Base-by-base conservation (phyloP, 1,284 basidiomycete species). In the Apiotrichum sp. region DNA sequence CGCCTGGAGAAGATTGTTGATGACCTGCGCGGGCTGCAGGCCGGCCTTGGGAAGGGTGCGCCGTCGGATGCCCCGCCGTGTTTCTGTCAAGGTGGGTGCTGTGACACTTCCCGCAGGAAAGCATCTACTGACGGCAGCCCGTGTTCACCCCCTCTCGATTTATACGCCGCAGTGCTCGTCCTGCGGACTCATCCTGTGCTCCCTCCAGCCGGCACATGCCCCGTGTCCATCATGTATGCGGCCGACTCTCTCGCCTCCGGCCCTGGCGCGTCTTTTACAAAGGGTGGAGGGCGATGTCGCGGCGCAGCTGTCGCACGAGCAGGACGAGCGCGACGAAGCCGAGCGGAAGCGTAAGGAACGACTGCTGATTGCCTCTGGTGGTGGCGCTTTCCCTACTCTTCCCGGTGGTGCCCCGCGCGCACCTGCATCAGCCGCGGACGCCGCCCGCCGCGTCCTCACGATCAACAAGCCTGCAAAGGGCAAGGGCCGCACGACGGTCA, bases 181-280 rank as follows among this genome's bases (percentile, higher is more conserved):
- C 2, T 78, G 77, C 61, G 70, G 73, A 7, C 64, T 78, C 8
- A 65, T 73, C 22, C 59, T 77, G 44, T 78, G 77, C 60, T 29
- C 52, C 5, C 52, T 77, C 32, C 77, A 78, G 43, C 58, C 65
- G 0, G 62, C 74, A 13, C 68, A 75, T 47, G 67, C 67, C 16
- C 70, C 75, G 9, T 78, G 77, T 58, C 77, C 77, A 13, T 77
- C 76, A n/a, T 78, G 77, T 57, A 41, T 56, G 0, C 58, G 57
- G 14, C 50, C 58, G 6, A 57, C 49, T 3, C 59, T 64, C 8
- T 61, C 66, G 4, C 66, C 73, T 8, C 62, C 71, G 13, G 63
- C 67, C n/a, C 65, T 73, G 34, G 62, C 69, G 6, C 68, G 73
- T 5, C 67, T 75, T 7, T 62, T 74, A 50, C 55, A 65, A 8